A percentile compares a stretch with the other conserved stretches of the same genome.
These are phyloP conservation scores for Paraphaeosphaeria minitans DNA, from an alignment of 2,329 filamentous ascomycete genomes.

Conservation along the genomic window DNA sequence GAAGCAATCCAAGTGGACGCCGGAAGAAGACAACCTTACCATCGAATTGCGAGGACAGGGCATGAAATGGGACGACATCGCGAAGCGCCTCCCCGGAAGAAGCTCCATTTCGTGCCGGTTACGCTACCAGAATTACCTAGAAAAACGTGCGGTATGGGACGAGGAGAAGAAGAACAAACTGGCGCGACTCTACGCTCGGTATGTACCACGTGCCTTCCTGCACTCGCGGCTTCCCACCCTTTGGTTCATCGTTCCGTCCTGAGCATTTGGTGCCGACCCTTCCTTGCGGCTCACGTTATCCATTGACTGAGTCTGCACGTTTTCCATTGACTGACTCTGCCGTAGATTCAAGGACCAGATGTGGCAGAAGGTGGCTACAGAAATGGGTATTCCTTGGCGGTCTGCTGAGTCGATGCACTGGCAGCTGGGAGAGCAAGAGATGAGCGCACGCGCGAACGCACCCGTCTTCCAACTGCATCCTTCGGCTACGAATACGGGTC, in stretches of 20 bases:
- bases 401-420: constrained; percentile 98
- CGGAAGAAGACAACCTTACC: constrained; percentile 90
- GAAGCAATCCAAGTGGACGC: constrained; percentile 89
- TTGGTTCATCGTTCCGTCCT: constrained; percentile 17
- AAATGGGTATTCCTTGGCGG: constrained; percentile 94
- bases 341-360: constrained; percentile 93
- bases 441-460: constrained; percentile 89
- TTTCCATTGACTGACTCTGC: constrained; percentile 27
- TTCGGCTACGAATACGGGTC: constrained; percentile 44
- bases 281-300: neutral
- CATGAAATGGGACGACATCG: constrained; percentile 99
- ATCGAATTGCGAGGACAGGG: constrained; percentile 87
- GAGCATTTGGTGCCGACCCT: neutral
- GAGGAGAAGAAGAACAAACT: constrained; percentile 98
- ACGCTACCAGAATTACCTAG: constrained; percentile 96
- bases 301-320: constrained; percentile 26
- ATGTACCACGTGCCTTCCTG: constrained; percentile 30
- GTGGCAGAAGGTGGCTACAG: constrained; percentile 95
- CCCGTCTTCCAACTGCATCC: constrained; percentile 72
- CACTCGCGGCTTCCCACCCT: constrained; percentile 10
- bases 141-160: constrained; percentile 91
- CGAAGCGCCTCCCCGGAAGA: constrained; percentile 83
- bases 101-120: constrained; percentile 93
- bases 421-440: constrained; percentile 91
- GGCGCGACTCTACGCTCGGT: constrained; percentile 94